Evolutionary conservation across 164 flowering plant species (phyloP).

Genomic region (Pachysandra terminalis): DNA sequence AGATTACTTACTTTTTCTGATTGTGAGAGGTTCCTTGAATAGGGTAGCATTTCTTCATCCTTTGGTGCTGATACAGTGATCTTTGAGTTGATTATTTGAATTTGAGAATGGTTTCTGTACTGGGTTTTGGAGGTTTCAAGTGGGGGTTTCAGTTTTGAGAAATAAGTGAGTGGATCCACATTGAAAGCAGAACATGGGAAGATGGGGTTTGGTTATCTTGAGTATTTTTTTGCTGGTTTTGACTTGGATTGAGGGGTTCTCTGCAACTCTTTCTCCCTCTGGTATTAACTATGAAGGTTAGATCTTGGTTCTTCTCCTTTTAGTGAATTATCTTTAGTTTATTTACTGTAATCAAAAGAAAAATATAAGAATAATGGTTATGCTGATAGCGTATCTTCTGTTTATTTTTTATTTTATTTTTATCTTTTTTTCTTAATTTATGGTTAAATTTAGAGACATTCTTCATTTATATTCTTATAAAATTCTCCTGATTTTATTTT

Average conservation of each 20-base stretch:
- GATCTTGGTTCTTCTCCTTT: too few species aligned
- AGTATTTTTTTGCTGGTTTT: slow-evolving; percentile 44
- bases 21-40: neutral
- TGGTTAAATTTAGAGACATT: too few species aligned
- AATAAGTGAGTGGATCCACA: slow-evolving; percentile 16
- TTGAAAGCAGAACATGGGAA: slow-evolving; percentile 39
- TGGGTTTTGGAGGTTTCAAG: slow-evolving; percentile 24
- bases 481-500: too few species aligned
- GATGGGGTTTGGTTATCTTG: slow-evolving; percentile 25
- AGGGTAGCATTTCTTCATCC: slow-evolving; percentile 6
- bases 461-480: too few species aligned
- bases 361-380: too few species aligned
- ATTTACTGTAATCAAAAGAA: too few species aligned
- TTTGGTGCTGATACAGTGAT: slow-evolving; percentile 8
- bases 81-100: slow-evolving; percentile 1
- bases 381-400: too few species aligned
- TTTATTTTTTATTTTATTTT: too few species aligned
- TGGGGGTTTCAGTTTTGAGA: slow-evolving; percentile 15
- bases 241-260: slow-evolving; percentile 40
- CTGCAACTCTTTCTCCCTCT: slow-evolving; percentile 86
- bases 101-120: slow-evolving; percentile 20
- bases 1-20: neutral
- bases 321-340: too few species aligned
- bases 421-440: too few species aligned
- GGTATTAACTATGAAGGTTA: slow-evolving; percentile 93